Conservation (phyloP, 2,329 filamentous ascomycete genomes). For the Blastomyces silverae region DNA sequence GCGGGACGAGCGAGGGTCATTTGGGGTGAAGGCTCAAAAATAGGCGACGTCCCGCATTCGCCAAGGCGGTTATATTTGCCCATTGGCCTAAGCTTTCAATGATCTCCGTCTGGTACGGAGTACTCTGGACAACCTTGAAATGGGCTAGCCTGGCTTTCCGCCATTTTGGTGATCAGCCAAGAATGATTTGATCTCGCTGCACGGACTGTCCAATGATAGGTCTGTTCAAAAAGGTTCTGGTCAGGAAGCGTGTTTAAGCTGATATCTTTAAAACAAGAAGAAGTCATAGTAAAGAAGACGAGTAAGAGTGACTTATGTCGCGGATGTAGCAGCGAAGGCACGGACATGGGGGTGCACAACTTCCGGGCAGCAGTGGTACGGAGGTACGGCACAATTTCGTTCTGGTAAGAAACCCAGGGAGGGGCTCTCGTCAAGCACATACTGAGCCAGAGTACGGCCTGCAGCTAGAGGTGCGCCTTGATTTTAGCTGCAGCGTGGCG, state of each 20-base stretch:
- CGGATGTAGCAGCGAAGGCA: not conserved
- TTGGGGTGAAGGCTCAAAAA: not conserved
- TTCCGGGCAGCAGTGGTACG: not conserved
- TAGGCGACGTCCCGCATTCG: not conserved
- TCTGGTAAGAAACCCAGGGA: not conserved
- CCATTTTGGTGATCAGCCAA: not conserved
- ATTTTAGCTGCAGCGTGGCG: conserved; percentile 1
- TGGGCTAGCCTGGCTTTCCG: not conserved
- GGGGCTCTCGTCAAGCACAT: not conserved
- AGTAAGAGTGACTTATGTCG: not conserved
- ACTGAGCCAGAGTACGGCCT: not conserved
- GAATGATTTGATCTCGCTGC: not conserved
- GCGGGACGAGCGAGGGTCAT: not conserved
- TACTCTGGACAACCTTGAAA: too few relatives aligned
- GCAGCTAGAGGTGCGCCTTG: not conserved
- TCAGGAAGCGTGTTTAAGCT: not conserved
- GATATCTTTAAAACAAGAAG: not conserved
- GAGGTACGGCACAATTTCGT: not conserved
- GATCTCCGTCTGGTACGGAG: not conserved
- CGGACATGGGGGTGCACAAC: not conserved
- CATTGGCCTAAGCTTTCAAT: not conserved
- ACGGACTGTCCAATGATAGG: not conserved
- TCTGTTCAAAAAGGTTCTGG: not conserved
- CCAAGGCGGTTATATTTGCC: not conserved
- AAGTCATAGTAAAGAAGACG: not conserved